A percentile compares a stretch with the other conserved stretches of the same genome.
These are phyloP conservation scores for Westerdykella ornata DNA, from an alignment of 2,329 filamentous ascomycete species.

Conservation along the genomic window DNA sequence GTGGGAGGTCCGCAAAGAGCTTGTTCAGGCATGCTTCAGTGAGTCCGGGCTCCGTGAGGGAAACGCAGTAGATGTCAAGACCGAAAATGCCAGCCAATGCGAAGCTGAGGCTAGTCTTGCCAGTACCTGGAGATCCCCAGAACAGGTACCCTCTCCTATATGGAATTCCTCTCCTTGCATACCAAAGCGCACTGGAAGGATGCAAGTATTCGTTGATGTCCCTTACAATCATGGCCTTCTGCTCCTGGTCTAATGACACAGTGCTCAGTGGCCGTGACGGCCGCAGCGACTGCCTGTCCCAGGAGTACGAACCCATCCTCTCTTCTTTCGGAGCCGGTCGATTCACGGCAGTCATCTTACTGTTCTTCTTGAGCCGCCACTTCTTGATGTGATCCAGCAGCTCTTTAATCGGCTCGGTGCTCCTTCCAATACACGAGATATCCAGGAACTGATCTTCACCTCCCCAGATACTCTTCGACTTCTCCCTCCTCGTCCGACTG, in stretches of 20 bases:
- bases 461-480: conserved; percentile 13
- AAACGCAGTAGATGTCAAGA: conserved; percentile 42
- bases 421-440: conserved; percentile 45
- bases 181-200: conserved; percentile 68
- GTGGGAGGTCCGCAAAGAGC: conserved; percentile 41
- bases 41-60: conserved; percentile 61
- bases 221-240: conserved; percentile 59
- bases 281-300: conserved; percentile 44
- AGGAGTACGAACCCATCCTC: conserved; percentile 22
- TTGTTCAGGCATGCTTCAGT: conserved; percentile 56
- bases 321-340: conserved; percentile 41
- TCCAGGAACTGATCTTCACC: conserved; percentile 39
- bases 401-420: conserved; percentile 44
- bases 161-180: conserved; percentile 74
- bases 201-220: conserved; percentile 77
- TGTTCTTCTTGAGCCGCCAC: conserved; percentile 39
- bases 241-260: conserved; percentile 61
- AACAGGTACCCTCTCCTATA: conserved; percentile 59
- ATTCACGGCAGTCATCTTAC: conserved; percentile 42
- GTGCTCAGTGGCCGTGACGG: conserved; percentile 67
- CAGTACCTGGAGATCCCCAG: conserved; percentile 72
- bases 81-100: conserved; percentile 45
- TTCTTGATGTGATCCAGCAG: conserved; percentile 42
- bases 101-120: conserved; percentile 53
- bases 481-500: conserved; percentile 31